phyloP scores from a whole-genome alignment of 2,329 filamentous ascomycete species.

The Sclerotiophoma versabilis region DNA sequence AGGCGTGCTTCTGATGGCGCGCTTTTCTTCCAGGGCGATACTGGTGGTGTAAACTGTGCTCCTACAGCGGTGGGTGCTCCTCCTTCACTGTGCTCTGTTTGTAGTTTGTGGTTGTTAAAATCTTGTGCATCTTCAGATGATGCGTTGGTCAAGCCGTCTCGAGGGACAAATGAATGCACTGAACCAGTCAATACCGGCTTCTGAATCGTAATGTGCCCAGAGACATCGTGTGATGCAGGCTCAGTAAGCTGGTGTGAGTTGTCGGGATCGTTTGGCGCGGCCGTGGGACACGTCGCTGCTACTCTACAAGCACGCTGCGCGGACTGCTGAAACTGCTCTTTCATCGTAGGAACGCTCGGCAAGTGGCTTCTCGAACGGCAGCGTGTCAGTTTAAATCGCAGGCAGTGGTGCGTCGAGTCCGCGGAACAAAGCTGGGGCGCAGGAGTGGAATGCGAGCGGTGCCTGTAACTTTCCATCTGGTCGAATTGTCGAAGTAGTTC shows the following conservation, averaged over 20 bases:
- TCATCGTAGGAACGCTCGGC: not conserved
- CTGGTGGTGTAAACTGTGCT: not conserved
- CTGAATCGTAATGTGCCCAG: not conserved
- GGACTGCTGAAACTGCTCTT: not conserved
- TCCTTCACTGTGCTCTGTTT: not conserved
- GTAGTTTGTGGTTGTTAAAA: not conserved
- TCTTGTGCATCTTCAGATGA: not conserved
- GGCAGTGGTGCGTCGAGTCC: not conserved
- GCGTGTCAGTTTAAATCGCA: not conserved
- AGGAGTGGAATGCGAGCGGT: not conserved
- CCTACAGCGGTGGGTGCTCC: not conserved
- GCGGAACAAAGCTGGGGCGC: not conserved
- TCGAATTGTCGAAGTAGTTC: conserved; percentile 20
- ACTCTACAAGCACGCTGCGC: not conserved
- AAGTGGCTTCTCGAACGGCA: not conserved
- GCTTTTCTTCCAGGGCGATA: not conserved
- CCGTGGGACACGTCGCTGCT: not conserved
- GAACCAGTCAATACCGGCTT: not conserved
- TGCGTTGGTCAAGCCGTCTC: too few relatives aligned
- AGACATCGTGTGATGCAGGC: not conserved
- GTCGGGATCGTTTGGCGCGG: not conserved
- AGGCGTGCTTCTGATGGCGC: not conserved
- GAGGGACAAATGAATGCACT: not conserved
- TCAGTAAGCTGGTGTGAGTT: not conserved
- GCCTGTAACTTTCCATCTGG: conserved; percentile 4